phyloP scores from a whole-genome alignment of 257 asterid genomes.

The Ocimum tenuiflorum region DNA sequence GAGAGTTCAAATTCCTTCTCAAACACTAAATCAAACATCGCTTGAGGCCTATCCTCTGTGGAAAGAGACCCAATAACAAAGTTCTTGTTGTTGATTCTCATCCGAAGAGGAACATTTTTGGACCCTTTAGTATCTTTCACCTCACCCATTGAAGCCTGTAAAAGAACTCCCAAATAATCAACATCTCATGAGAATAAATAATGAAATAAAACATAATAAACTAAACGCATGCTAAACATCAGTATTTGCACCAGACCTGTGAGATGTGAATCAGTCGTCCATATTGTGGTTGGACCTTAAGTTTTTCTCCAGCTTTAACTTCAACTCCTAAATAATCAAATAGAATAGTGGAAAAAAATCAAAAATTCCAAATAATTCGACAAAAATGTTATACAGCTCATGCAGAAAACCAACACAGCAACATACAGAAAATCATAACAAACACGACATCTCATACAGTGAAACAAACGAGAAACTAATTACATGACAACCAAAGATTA shows the following conservation, averaged over 20 bases:
- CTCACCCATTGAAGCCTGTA: constrained; percentile 66
- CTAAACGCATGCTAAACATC: not conserved
- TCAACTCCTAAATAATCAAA: constrained; percentile 47
- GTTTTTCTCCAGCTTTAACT: constrained; percentile 50
- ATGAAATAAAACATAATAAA: not conserved
- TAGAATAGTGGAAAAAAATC: not conserved
- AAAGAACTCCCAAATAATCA: not conserved
- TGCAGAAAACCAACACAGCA: not conserved
- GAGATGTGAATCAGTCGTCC: constrained; percentile 54
- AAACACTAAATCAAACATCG: constrained; percentile 55
- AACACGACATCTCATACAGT: not conserved
- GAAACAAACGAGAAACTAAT: too few relatives aligned
- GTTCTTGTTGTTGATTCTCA: constrained; percentile 31
- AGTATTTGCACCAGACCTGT: constrained; percentile 41
- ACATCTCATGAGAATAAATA: not conserved
- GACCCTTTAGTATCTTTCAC: constrained; percentile 40
- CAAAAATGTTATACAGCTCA: too few relatives aligned
- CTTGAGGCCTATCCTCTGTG: constrained; percentile 41
- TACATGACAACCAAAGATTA: too few relatives aligned
- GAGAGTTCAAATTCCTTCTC: constrained; percentile 72
- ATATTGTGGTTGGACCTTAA: constrained; percentile 35
- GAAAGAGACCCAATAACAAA: constrained; percentile 53
- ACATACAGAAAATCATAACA: not conserved
- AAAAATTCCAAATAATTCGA: not conserved
- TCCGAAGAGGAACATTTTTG: constrained; percentile 34